Conservation (phyloP, 805 yeast species). For the Kockiozyma suomiensis region DNA sequence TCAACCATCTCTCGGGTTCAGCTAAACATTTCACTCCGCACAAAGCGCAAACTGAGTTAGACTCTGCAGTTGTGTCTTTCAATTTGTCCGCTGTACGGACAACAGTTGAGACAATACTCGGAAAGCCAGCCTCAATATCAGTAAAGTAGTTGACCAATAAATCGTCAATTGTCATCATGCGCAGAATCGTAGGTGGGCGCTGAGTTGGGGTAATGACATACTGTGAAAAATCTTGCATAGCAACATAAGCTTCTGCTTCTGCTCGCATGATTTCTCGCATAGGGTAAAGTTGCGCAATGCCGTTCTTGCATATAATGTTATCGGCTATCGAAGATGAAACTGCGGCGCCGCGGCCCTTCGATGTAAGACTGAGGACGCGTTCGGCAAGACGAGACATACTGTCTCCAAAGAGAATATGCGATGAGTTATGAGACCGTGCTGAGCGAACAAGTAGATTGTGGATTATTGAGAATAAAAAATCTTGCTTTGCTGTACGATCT, state of each 20-base stretch:
- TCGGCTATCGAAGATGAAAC: conserved; percentile 49
- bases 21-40: conserved; percentile 60
- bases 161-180: conserved; percentile 80
- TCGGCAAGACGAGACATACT: conserved; percentile 84
- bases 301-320: neutral
- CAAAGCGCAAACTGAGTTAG: conserved; percentile 55
- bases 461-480: conserved; percentile 54
- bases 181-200: conserved; percentile 51
- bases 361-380: conserved; percentile 73
- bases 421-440: conserved; percentile 51
- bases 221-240: conserved; percentile 47
- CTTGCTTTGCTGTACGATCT: conserved; percentile 62
- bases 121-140: conserved; percentile 73
- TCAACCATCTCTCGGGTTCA: conserved; percentile 61
- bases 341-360: conserved; percentile 81
- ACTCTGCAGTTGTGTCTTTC: conserved; percentile 69
- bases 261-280: conserved; percentile 71
- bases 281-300: conserved; percentile 62
- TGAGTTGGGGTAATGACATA: conserved; percentile 39
- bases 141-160: conserved; percentile 72
- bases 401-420: conserved; percentile 71
- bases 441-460: conserved; percentile 51
- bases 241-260: conserved; percentile 63
- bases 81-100: conserved; percentile 85
- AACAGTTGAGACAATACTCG: conserved; percentile 89